Evolutionary conservation across 345 rosid genomes (phyloP).

Genomic region (Linum lewisii): DNA sequence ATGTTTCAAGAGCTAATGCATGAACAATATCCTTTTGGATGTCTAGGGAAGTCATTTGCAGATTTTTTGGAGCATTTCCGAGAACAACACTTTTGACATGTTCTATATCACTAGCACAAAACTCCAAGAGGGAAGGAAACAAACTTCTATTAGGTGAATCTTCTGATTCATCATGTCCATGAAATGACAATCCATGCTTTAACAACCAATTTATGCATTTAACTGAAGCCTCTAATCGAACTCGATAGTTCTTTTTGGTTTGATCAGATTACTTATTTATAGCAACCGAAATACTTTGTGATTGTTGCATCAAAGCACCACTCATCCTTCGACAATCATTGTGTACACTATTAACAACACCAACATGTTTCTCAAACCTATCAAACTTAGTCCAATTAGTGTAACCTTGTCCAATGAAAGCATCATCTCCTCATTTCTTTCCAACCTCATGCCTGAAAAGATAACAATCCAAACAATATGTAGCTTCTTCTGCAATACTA

Average conservation of each 20-base stretch:
- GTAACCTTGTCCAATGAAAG: background rate
- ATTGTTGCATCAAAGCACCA: conserved; percentile 1
- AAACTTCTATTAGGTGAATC: background rate
- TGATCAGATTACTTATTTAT: background rate
- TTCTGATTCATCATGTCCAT: conserved; percentile 2
- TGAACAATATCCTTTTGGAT: background rate
- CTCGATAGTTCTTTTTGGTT: background rate
- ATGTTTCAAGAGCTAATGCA: background rate
- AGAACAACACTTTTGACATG: background rate
- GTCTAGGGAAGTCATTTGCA: background rate
- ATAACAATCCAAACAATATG: conserved; percentile 8
- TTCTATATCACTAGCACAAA: conserved; percentile 6
- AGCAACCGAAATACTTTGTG: background rate
- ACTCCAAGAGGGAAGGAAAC: background rate
- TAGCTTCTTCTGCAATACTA: background rate
- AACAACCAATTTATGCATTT: conserved; percentile 6
- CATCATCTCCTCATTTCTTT: background rate
- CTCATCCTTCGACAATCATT: background rate
- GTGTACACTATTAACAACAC: background rate
- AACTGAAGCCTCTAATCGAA: conserved; percentile 6
- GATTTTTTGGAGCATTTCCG: conserved; percentile 1
- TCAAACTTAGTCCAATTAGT: background rate
- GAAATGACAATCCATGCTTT: conserved; percentile 8
- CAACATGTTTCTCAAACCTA: conserved; percentile 1
- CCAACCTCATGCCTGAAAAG: background rate